Conservation (phyloP, 2,329 filamentous ascomycete species). For the Cadophora luteo-olivacea region DNA sequence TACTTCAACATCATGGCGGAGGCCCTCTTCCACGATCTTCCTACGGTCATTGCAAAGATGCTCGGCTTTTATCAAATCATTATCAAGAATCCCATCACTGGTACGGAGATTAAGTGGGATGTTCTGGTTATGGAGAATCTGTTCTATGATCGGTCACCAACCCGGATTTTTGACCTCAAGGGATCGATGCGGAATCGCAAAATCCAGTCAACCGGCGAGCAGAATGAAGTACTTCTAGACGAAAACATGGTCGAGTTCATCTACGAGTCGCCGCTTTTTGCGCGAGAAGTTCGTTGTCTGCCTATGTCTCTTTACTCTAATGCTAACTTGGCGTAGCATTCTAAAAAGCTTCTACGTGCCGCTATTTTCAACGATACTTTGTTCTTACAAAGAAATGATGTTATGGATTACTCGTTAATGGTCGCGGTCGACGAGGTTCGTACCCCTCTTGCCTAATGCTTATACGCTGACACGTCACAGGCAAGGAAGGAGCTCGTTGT, state of each 20-base stretch:
- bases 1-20: constrained; percentile 99
- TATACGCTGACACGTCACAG: constrained; percentile 25
- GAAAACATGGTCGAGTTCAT: constrained; percentile 99
- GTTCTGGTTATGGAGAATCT: constrained; percentile 96
- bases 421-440: constrained; percentile 85
- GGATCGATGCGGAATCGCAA: constrained; percentile 99
- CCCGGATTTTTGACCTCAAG: constrained; percentile 93
- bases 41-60: constrained; percentile 99
- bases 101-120: constrained; percentile 93
- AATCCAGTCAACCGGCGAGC: constrained; percentile 92
- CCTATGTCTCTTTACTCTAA: background rate
- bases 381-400: constrained; percentile 91
- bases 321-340: constrained; percentile 59
- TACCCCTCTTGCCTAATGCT: background rate
- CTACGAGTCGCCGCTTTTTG: constrained; percentile 94
- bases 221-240: constrained; percentile 94
- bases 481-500: constrained; percentile 88
- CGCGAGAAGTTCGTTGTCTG: constrained; percentile 65
- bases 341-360: constrained; percentile 88
- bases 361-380: constrained; percentile 98
- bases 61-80: constrained; percentile 96
- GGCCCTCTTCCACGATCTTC: constrained; percentile 91
- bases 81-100: constrained; percentile 92
- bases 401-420: constrained; percentile 99
- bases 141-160: constrained; percentile 92